A percentile compares a stretch with the other conserved stretches of the same genome.
phyloP scores from a whole-genome alignment of 2,329 filamentous ascomycete species.

The Microdochium trichocladiopsis region DNA sequence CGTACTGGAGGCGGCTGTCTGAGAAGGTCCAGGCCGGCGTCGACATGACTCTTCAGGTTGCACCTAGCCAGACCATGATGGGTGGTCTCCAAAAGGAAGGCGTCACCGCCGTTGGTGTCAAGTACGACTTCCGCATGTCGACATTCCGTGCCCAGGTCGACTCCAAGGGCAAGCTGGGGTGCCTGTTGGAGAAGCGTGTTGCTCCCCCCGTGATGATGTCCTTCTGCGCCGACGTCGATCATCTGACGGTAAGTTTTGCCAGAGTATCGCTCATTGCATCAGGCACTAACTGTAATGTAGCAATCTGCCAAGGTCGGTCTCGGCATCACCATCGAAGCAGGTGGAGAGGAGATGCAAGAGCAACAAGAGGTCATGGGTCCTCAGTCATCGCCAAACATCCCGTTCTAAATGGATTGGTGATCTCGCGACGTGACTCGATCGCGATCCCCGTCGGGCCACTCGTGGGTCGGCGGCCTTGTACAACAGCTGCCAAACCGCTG shows the following conservation, averaged over 20 bases:
- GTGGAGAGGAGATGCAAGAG: conserved; percentile 79
- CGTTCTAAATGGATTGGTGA: conserved; percentile 46
- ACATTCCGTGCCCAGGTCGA: conserved; percentile 96
- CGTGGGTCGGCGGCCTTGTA: neutral
- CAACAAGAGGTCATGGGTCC: conserved; percentile 61
- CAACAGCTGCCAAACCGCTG: neutral
- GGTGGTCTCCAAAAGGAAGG: conserved; percentile 79
- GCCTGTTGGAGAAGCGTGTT: conserved; percentile 90
- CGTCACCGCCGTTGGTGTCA: conserved; percentile 83
- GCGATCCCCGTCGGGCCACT: neutral
- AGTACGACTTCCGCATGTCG: conserved; percentile 96
- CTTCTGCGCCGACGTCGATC: conserved; percentile 94
- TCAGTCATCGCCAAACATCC: conserved; percentile 51
- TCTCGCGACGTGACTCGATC: neutral
- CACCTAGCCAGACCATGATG: conserved; percentile 63
- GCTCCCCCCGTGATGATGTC: conserved; percentile 88
- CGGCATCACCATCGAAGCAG: conserved; percentile 84
- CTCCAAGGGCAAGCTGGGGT: conserved; percentile 88
- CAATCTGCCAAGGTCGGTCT: conserved; percentile 93
- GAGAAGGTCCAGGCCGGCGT: conserved; percentile 96
- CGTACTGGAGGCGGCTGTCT: conserved; percentile 88
- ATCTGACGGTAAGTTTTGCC: conserved; percentile 69
- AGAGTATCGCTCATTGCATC: neutral
- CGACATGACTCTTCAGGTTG: conserved; percentile 84
- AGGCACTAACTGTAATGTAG: conserved; percentile 41